A percentile compares a stretch with the other conserved stretches of the same genome.
Evolutionary conservation across 192 early-diverging fungal genomes (phyloP).

Genomic region (Coemansia sp.): DNA sequence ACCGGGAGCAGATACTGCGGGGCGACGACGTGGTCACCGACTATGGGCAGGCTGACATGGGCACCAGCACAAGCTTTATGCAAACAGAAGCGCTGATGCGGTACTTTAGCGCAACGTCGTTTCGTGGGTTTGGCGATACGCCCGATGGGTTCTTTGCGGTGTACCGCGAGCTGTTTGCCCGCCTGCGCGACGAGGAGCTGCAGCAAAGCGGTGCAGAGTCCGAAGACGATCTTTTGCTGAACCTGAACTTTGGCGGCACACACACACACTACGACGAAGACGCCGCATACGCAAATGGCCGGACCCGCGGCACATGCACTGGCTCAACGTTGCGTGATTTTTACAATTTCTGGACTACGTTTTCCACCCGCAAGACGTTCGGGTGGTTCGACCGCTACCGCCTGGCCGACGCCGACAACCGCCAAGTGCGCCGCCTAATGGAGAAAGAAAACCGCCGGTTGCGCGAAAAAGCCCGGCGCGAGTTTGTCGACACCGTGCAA

Average conservation of each 20-base stretch:
- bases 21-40: conserved; percentile 57
- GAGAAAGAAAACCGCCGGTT: conserved; percentile 88
- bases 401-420: conserved; percentile 75
- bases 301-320: conserved; percentile 8
- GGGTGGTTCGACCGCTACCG: conserved; percentile 89
- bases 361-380: conserved; percentile 84
- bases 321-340: conserved; percentile 60
- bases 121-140: conserved; percentile 67
- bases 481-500: conserved; percentile 74
- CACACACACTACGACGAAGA: conserved; percentile 65
- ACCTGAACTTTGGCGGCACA: conserved; percentile 68
- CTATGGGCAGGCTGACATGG: conserved; percentile 48
- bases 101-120: conserved; percentile 74
- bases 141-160: conserved; percentile 76
- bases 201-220: conserved; percentile 20
- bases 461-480: conserved; percentile 68
- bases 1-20: conserved; percentile 87
- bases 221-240: conserved; percentile 21
- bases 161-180: conserved; percentile 74
- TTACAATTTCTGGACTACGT: conserved; percentile 79
- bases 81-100: conserved; percentile 64
- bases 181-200: conserved; percentile 77
- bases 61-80: conserved; percentile 36
- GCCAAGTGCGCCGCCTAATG: conserved; percentile 75
- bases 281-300: conserved; percentile 27